A percentile compares a stretch with the other conserved stretches of the same genome.
Conservation (phyloP, 2,329 filamentous ascomycete species). For the Penicillium sp. region DNA sequence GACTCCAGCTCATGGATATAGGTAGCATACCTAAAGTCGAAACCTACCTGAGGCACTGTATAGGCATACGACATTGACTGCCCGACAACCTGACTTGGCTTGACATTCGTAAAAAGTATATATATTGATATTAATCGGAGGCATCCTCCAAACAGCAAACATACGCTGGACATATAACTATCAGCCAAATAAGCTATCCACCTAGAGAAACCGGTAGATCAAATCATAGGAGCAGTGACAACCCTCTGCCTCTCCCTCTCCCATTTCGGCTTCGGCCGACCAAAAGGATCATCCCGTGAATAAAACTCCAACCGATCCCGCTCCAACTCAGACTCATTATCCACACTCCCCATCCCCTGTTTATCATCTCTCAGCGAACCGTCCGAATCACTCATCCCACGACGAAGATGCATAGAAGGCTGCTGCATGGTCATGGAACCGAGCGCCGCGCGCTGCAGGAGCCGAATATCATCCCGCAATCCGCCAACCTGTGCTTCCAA, state of each 20-base stretch:
- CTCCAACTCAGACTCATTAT: conserved; percentile 31
- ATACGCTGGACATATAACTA: too few species aligned
- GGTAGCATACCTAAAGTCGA: too few species aligned
- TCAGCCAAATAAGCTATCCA: too few species aligned
- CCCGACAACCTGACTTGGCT: too few species aligned
- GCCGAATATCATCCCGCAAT: conserved; percentile 42
- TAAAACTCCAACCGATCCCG: conserved; percentile 18
- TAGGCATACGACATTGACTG: too few species aligned
- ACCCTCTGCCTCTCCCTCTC: conserved; percentile 28
- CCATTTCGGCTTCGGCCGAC: conserved; percentile 26
- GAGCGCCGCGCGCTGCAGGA: conserved; percentile 32
- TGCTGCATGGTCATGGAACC: conserved; percentile 36
- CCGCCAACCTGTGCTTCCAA: conserved; percentile 44
- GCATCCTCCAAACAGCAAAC: too few species aligned
- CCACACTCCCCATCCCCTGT: conserved; percentile 7
- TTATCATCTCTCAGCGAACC: conserved; percentile 19
- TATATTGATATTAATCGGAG: too few species aligned
- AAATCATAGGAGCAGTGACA: conserved; percentile 33
- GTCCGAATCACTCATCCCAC: conserved; percentile 22
- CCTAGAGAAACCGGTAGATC: too few species aligned
- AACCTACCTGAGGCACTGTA: too few species aligned
- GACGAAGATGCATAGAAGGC: conserved; percentile 32
- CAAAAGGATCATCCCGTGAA: conserved; percentile 24
- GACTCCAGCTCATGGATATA: too few species aligned
- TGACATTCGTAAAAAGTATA: too few species aligned